phyloP scores from a whole-genome alignment of 2,329 filamentous ascomycete species.

The Pestalotiopsis sp. region DNA sequence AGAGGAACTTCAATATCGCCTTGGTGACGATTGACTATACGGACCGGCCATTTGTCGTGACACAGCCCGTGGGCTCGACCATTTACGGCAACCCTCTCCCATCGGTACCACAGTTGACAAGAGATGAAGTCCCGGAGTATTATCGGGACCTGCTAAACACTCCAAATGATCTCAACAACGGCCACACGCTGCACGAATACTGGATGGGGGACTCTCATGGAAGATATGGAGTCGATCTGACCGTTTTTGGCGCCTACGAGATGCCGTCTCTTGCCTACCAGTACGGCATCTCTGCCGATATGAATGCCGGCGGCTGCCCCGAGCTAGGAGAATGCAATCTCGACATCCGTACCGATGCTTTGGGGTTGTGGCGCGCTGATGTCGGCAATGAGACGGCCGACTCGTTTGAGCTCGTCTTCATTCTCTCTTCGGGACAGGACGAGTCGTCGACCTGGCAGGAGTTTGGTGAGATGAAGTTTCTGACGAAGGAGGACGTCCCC shows the following conservation, averaged over 20 bases:
- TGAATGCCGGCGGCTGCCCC: constrained; percentile 52
- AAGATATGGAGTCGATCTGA: constrained; percentile 54
- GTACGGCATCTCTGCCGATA: constrained; percentile 50
- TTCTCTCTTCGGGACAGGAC: constrained; percentile 56
- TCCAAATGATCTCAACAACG: constrained; percentile 50
- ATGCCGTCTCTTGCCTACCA: constrained; percentile 50
- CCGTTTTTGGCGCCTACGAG: constrained; percentile 53
- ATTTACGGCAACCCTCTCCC: constrained; percentile 54
- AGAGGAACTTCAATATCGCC: constrained; percentile 58
- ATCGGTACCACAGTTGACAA: constrained; percentile 39
- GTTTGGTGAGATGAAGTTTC: constrained; percentile 57
- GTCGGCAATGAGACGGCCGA: constrained; percentile 51
- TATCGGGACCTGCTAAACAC: constrained; percentile 54
- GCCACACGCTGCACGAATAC: constrained; percentile 57
- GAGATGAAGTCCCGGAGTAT: constrained; percentile 50
- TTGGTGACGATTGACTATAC: constrained; percentile 55
- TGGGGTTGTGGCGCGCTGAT: constrained; percentile 52
- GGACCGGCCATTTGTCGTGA: constrained; percentile 52
- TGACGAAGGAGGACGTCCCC: constrained; percentile 47
- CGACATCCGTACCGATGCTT: constrained; percentile 51
- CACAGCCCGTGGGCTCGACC: constrained; percentile 44
- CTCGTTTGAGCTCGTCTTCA: constrained; percentile 54
- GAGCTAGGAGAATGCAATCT: constrained; percentile 42
- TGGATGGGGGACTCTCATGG: constrained; percentile 60
- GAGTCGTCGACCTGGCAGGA: constrained; percentile 60